These are phyloP conservation scores for Daldinia eschscholtzii DNA, from an alignment of 2,329 filamentous ascomycete genomes.

Conservation along the genomic window DNA sequence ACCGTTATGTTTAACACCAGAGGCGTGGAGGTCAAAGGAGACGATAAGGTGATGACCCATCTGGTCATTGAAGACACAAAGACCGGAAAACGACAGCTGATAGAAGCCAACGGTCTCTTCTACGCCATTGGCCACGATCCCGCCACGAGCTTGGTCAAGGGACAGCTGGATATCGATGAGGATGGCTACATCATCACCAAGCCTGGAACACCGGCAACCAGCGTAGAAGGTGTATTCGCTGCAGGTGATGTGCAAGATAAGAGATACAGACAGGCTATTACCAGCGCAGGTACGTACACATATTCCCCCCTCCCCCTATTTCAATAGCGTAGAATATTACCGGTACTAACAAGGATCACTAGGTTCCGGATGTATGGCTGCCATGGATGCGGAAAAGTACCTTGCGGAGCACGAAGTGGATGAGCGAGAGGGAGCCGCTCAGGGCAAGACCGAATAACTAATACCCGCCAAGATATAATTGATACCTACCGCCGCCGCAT, in stretches of 20 bases:
- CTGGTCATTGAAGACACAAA: conserved; percentile 84
- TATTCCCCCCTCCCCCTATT: background rate
- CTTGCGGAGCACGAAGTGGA: conserved; percentile 79
- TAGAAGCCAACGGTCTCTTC: conserved; percentile 93
- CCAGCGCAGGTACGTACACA: conserved; percentile 83
- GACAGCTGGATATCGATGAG: conserved; percentile 85
- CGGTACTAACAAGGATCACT: conserved; percentile 26
- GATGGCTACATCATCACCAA: conserved; percentile 93
- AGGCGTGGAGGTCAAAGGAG: conserved; percentile 86
- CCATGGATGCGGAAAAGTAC: conserved; percentile 95
- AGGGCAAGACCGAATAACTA: conserved; percentile 49
- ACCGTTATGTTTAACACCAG: conserved; percentile 88
- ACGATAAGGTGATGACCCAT: conserved; percentile 89
- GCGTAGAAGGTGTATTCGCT: conserved; percentile 91
- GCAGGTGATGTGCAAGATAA: conserved; percentile 99
- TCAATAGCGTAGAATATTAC: conserved; percentile 19
- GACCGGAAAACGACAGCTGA: conserved; percentile 82
- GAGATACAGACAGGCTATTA: conserved; percentile 96
- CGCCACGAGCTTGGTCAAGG: conserved; percentile 90
- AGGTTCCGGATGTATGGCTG: conserved; percentile 95
- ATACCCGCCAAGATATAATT: conserved; percentile 28
- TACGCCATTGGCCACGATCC: conserved; percentile 98
- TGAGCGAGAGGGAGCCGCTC: conserved; percentile 53
- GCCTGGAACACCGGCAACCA: conserved; percentile 90
- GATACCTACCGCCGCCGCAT: conserved; percentile 9